phyloP scores from a whole-genome alignment of 768 basidiomycete species.

The Fistulinella prunicolor region DNA sequence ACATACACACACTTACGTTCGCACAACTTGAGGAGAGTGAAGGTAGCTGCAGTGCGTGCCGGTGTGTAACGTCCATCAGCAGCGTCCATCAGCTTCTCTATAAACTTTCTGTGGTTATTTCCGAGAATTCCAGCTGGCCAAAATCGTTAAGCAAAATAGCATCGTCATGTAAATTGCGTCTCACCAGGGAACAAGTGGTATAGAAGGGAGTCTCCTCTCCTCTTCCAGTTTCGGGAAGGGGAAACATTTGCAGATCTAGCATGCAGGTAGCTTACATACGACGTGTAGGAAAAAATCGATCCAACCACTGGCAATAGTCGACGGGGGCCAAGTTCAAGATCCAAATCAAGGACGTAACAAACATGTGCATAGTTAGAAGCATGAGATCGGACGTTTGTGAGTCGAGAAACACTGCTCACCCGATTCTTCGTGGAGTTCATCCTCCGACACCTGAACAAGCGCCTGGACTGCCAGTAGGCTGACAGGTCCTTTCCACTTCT shows the following conservation, averaged over 20 bases:
- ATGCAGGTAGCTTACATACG: constrained; percentile 1
- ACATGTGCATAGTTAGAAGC: too few species aligned
- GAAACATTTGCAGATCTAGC: constrained; percentile 11
- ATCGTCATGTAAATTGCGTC: neutral
- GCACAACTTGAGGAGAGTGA: constrained; percentile 12
- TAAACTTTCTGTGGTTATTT: constrained; percentile 8
- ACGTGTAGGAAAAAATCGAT: neutral
- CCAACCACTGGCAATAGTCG: neutral
- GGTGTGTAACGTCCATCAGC: constrained; percentile 1
- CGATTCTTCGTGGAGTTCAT: constrained; percentile 8
- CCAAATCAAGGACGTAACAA: too few species aligned
- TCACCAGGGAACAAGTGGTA: constrained; percentile 7
- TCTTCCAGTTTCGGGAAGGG: constrained; percentile 12
- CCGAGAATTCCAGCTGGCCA: constrained; percentile 2
- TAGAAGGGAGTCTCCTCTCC: constrained; percentile 11
- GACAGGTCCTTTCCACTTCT: constrained; percentile 6
- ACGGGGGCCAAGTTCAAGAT: neutral
- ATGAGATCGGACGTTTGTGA: neutral
- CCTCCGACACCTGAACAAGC: constrained; percentile 13
- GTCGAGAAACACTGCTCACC: neutral
- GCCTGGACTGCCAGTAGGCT: constrained; percentile 21
- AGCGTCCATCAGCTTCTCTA: constrained; percentile 8
- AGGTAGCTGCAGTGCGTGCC: constrained; percentile 14
- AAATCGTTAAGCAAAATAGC: neutral
- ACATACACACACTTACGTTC: neutral